phyloP scores from a whole-genome alignment of 257 asterid genomes.

The Knoxia roxburghii region DNA sequence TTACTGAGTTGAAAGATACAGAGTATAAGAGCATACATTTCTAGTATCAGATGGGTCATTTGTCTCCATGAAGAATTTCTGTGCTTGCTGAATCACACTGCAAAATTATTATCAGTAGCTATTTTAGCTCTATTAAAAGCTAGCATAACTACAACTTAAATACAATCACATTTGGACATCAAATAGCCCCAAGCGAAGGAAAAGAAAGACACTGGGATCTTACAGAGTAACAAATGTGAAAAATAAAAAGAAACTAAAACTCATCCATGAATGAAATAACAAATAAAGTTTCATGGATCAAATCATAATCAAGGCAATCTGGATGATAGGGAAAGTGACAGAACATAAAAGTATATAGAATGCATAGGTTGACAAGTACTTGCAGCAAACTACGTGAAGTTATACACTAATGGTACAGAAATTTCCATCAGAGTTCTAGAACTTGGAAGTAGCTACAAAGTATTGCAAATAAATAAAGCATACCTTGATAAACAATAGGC shows the following conservation, averaged over 20 bases:
- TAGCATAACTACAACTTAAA: conserved; percentile 11
- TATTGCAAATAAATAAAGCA: background rate
- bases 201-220: background rate
- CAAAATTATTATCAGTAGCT: conserved; percentile 26
- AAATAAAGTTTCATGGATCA: conserved; percentile 3
- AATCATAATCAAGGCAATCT: background rate
- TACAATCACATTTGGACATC: background rate
- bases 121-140: conserved; percentile 11
- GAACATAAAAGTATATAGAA: background rate
- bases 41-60: conserved; percentile 63
- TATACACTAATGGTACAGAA: background rate
- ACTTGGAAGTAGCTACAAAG: background rate
- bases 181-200: conserved; percentile 3
- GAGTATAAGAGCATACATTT: conserved; percentile 55
- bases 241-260: background rate
- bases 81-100: conserved; percentile 85
- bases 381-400: background rate
- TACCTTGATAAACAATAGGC: conserved; percentile 91
- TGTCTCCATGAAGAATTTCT: conserved; percentile 76
- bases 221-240: background rate
- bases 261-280: background rate
- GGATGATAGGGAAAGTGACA: background rate
- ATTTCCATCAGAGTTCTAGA: background rate
- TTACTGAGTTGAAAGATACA: conserved; percentile 13
- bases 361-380: background rate